A percentile compares a stretch with the other conserved stretches of the same genome.
These are phyloP conservation scores for Cynanchum wilfordii DNA, from an alignment of 257 asterid genomes.

Conservation along the genomic window DNA sequence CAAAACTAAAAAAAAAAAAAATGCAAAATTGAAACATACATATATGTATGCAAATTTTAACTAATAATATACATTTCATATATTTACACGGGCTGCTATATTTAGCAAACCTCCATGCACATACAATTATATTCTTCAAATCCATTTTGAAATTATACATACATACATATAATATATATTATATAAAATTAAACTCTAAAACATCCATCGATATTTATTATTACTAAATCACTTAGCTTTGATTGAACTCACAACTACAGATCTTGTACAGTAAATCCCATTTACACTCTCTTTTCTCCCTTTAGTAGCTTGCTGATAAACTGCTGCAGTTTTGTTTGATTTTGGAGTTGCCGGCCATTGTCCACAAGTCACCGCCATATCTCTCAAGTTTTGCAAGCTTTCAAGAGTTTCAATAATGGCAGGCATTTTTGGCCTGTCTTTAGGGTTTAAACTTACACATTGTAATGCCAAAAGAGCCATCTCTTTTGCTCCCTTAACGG, in stretches of 20 bases:
- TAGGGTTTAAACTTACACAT: slow-evolving; percentile 73
- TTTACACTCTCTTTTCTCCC: slow-evolving; percentile 46
- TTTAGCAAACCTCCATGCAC: background rate
- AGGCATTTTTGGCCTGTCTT: slow-evolving; percentile 88
- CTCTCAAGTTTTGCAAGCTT: slow-evolving; percentile 48
- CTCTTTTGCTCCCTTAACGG: slow-evolving; percentile 69
- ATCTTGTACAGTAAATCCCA: slow-evolving; percentile 37
- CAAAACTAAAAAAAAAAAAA: too few relatives aligned
- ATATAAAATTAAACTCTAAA: background rate
- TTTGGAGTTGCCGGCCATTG: slow-evolving; percentile 62
- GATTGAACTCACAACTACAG: slow-evolving; percentile 49
- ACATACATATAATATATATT: background rate
- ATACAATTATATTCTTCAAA: background rate
- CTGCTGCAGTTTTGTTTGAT: slow-evolving; percentile 25
- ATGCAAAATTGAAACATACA: background rate
- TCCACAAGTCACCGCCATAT: slow-evolving; percentile 66
- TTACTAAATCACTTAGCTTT: slow-evolving; percentile 36
- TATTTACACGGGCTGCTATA: slow-evolving; percentile 7
- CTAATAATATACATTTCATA: background rate
- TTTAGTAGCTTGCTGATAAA: slow-evolving; percentile 17
- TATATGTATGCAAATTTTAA: background rate
- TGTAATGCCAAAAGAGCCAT: slow-evolving; percentile 64
- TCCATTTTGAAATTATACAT: background rate
- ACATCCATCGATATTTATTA: background rate
- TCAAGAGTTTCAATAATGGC: slow-evolving; percentile 73